Evolutionary conservation across 2,329 filamentous ascomycete species (phyloP).

Genomic region (Sporothrix dimorphospora): DNA sequence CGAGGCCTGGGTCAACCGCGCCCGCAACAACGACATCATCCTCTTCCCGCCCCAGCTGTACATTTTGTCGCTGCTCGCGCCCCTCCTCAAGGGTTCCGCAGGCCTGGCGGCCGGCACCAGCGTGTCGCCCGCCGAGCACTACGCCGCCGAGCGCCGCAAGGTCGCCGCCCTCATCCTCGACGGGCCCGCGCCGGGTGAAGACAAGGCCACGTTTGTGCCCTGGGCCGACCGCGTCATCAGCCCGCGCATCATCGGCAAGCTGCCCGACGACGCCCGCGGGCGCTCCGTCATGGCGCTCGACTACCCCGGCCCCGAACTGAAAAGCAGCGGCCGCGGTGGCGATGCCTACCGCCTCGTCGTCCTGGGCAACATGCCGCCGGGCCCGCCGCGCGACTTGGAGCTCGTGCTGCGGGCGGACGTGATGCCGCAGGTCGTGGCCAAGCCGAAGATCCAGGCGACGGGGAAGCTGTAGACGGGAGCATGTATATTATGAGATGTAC

Average conservation of each 20-base stretch:
- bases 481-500: too few relatives aligned
- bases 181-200: conserved; percentile 41
- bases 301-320: conserved; percentile 60
- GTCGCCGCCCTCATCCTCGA: conserved; percentile 60
- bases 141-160: conserved; percentile 52
- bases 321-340: conserved; percentile 52
- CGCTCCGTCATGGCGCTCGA: conserved; percentile 60
- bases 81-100: conserved; percentile 48
- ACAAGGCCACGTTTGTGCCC: conserved; percentile 39
- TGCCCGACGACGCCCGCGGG: conserved; percentile 48
- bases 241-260: conserved; percentile 50
- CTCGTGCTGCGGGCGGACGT: conserved; percentile 53
- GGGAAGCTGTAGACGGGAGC: conserved; percentile 1
- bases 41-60: conserved; percentile 90
- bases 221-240: conserved; percentile 67
- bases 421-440: conserved; percentile 18
- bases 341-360: conserved; percentile 64
- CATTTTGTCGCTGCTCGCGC: conserved; percentile 63
- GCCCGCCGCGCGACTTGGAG: conserved; percentile 58
- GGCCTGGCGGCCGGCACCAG: background rate
- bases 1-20: conserved; percentile 68
- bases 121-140: conserved; percentile 36
- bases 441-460: conserved; percentile 7
- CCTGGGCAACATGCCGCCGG: conserved; percentile 52
- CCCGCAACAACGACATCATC: conserved; percentile 68